These are phyloP conservation scores for Leptodontidium sp. DNA, from an alignment of 2,329 filamentous ascomycete genomes.

Conservation along the genomic window DNA sequence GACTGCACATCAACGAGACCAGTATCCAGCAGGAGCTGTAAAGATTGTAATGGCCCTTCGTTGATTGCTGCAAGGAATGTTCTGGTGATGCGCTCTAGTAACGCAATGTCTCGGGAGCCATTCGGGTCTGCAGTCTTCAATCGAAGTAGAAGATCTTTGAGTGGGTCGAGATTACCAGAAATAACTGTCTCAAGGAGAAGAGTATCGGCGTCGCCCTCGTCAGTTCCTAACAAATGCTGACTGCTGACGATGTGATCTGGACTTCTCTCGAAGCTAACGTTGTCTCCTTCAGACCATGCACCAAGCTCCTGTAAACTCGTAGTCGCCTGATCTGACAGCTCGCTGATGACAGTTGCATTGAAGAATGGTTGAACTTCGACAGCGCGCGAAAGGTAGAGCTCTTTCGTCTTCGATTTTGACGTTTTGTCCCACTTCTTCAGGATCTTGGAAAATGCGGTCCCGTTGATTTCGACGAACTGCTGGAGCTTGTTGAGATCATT, in stretches of 20 bases:
- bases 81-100: constrained; percentile 81
- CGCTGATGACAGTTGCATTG: constrained; percentile 95
- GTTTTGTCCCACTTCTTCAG: constrained; percentile 99
- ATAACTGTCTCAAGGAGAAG: constrained; percentile 88
- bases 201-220: constrained; percentile 89
- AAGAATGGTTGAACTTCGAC: constrained; percentile 99
- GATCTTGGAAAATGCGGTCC: constrained; percentile 97
- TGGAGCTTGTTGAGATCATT: constrained; percentile 97
- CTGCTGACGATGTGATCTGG: constrained; percentile 71
- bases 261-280: constrained; percentile 77
- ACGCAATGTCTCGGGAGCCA: constrained; percentile 63
- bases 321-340: constrained; percentile 94
- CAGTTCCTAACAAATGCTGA: constrained; percentile 73
- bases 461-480: constrained; percentile 98
- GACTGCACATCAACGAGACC: constrained; percentile 88
- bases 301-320: constrained; percentile 95
- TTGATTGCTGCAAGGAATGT: constrained; percentile 91
- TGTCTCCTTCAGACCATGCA: constrained; percentile 96
- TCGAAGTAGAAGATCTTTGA: constrained; percentile 82
- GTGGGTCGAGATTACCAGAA: constrained; percentile 77
- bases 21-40: constrained; percentile 81
- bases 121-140: constrained; percentile 66
- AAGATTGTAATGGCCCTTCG: constrained; percentile 79
- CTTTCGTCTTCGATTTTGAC: constrained; percentile 98
- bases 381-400: constrained; percentile 92